A percentile compares a stretch with the other conserved stretches of the same genome.
phyloP scores from a whole-genome alignment of 2,329 filamentous ascomycete species.

The Huntiella decipiens region DNA sequence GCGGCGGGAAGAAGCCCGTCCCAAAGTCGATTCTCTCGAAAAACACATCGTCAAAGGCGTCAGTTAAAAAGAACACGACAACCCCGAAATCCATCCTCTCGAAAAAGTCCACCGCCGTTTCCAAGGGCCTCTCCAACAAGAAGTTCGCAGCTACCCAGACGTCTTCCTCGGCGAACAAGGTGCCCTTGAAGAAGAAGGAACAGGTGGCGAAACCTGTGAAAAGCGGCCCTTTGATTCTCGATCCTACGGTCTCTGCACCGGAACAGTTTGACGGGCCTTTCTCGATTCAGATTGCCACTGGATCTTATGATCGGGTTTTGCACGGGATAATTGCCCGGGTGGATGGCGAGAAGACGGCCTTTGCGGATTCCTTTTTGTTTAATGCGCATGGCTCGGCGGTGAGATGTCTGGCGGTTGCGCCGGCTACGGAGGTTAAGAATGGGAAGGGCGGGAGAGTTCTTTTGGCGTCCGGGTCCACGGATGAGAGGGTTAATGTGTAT shows the following conservation, averaged over 20 bases:
- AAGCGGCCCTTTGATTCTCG: no score
- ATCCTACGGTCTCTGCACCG: no score
- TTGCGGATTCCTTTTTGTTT: conserved; percentile 89
- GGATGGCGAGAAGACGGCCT: conserved; percentile 28
- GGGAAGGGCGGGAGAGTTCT: conserved; percentile 63
- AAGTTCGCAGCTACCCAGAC: not conserved
- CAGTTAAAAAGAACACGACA: no score
- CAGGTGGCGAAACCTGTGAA: not conserved
- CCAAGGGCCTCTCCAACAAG: not conserved
- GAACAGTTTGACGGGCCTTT: conserved; percentile 17
- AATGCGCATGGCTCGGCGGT: conserved; percentile 82
- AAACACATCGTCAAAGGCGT: no score
- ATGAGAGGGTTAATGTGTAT: conserved; percentile 91
- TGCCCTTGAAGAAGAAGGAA: conserved; percentile 10
- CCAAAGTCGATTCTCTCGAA: conserved; percentile 17
- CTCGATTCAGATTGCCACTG: conserved; percentile 75
- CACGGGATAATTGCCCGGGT: conserved; percentile 77
- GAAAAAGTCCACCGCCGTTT: not conserved
- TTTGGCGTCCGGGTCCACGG: conserved; percentile 77
- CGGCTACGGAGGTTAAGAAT: conserved; percentile 40
- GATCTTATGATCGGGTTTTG: conserved; percentile 83
- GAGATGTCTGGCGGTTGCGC: conserved; percentile 72
- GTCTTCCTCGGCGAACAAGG: not conserved
- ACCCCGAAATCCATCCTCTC: not conserved
- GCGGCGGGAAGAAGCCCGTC: conserved; percentile 13